Evolutionary conservation across 352 stramenopile genomes (phyloP).

Genomic region (Thraustochytrium sp.): DNA sequence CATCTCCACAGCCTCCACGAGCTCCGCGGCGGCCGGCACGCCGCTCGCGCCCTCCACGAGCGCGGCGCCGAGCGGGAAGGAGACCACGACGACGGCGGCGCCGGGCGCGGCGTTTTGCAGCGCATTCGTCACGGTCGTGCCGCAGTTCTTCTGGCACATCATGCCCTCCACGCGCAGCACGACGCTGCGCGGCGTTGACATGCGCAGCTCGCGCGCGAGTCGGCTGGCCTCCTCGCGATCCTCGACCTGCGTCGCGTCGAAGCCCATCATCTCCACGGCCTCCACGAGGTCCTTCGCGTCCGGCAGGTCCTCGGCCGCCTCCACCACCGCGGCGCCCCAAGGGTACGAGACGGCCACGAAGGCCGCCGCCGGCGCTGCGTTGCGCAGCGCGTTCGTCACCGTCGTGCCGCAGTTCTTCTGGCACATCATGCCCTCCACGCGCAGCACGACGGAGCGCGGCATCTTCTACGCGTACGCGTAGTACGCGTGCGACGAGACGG

Average conservation of each 20-base stretch:
- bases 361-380: conserved; percentile 61
- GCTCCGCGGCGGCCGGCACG: conserved; percentile 52
- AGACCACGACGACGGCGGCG: conserved; percentile 64
- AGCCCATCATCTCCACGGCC: conserved; percentile 76
- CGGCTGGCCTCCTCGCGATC: conserved; percentile 56
- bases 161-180: neutral
- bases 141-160: conserved; percentile 91
- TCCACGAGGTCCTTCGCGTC: conserved; percentile 64
- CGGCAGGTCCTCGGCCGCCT: conserved; percentile 63
- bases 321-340: conserved; percentile 47
- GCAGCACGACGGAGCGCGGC: conserved; percentile 59
- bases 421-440: conserved; percentile 82
- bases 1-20: conserved; percentile 75
- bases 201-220: neutral
- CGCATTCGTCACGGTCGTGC: conserved; percentile 73
- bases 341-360: conserved; percentile 59
- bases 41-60: conserved; percentile 55
- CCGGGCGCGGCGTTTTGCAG: conserved; percentile 59
- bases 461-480: no score
- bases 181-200: no score
- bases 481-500: no score
- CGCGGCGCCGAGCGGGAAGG: neutral
- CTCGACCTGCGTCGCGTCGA: conserved; percentile 64
- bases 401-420: conserved; percentile 90
- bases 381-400: conserved; percentile 66